phyloP scores from a whole-genome alignment of 257 asterid genomes.

The Striga asiatica region DNA sequence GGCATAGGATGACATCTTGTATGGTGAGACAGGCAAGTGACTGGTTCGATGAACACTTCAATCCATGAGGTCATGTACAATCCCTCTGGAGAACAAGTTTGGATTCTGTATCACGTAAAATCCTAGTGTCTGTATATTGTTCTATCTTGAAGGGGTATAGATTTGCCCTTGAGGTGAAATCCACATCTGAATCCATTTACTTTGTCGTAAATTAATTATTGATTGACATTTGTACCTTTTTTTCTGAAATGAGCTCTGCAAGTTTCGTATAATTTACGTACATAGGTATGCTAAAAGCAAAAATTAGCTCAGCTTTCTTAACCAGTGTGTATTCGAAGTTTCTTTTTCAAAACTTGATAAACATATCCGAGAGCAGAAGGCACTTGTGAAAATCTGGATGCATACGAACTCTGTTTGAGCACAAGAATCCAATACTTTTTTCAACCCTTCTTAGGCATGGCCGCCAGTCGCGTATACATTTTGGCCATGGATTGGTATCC shows the following conservation, averaged over 20 bases:
- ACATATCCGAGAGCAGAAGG: constrained; percentile 7
- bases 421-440: constrained; percentile 9
- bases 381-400: not conserved
- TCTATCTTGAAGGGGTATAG: not conserved
- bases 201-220: too few species aligned
- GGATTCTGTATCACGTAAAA: not conserved
- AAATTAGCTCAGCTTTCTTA: not conserved
- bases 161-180: not conserved
- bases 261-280: too few species aligned
- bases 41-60: constrained; percentile 26
- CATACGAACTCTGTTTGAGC: not conserved
- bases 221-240: too few species aligned
- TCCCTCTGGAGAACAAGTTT: not conserved
- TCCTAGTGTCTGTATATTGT: not conserved
- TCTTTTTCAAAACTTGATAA: not conserved
- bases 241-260: too few species aligned
- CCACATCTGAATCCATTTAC: not conserved
- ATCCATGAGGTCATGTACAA: constrained; percentile 5
- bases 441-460: constrained; percentile 94
- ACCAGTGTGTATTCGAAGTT: not conserved
- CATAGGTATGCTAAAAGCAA: too few species aligned
- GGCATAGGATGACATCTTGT: constrained; percentile 61
- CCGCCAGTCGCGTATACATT: constrained; percentile 97
- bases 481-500: constrained; percentile 97
- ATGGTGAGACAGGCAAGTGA: constrained; percentile 56